Evolutionary conservation across 345 rosid genomes (phyloP).

Genomic region (Erucastrum elatum): DNA sequence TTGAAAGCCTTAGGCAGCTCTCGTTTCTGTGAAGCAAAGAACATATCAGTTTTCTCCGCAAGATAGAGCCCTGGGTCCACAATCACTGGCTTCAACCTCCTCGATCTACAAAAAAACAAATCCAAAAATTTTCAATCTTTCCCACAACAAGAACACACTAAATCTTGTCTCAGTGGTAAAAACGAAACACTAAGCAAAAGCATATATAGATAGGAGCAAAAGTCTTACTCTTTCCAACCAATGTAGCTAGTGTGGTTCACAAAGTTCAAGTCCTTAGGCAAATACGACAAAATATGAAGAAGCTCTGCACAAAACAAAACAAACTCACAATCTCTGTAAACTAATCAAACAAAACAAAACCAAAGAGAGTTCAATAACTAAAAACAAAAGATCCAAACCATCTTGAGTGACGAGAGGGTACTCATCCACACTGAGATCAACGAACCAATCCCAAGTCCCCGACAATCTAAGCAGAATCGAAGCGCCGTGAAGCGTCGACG

Average conservation of each 20-base stretch:
- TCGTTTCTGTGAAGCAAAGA: conserved; percentile 79
- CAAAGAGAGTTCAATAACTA: background rate
- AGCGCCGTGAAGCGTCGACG: conserved; percentile 87
- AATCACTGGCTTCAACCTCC: conserved; percentile 77
- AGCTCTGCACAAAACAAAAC: conserved; percentile 66
- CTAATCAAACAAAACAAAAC: background rate
- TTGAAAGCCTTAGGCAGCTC: conserved; percentile 73
- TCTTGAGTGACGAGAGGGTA: conserved; percentile 95
- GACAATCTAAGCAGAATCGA: conserved; percentile 73
- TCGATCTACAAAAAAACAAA: conserved; percentile 51
- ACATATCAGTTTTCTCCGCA: conserved; percentile 65
- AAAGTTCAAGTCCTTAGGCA: conserved; percentile 81
- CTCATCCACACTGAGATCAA: conserved; percentile 65
- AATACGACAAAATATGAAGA: conserved; percentile 85
- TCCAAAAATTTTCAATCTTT: background rate
- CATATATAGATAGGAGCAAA: background rate
- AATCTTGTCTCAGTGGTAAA: background rate
- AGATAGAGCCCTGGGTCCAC: conserved; percentile 97
- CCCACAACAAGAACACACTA: background rate
- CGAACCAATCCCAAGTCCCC: conserved; percentile 85
- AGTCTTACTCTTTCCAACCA: conserved; percentile 93
- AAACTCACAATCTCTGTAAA: background rate
- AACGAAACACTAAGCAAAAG: background rate
- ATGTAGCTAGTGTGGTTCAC: conserved; percentile 80
- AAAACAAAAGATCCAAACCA: conserved; percentile 45